A percentile compares a stretch with the other conserved stretches of the same genome.
phyloP scores from a whole-genome alignment of 495 filamentous ascomycete species.

The Haplographium delicatum region DNA sequence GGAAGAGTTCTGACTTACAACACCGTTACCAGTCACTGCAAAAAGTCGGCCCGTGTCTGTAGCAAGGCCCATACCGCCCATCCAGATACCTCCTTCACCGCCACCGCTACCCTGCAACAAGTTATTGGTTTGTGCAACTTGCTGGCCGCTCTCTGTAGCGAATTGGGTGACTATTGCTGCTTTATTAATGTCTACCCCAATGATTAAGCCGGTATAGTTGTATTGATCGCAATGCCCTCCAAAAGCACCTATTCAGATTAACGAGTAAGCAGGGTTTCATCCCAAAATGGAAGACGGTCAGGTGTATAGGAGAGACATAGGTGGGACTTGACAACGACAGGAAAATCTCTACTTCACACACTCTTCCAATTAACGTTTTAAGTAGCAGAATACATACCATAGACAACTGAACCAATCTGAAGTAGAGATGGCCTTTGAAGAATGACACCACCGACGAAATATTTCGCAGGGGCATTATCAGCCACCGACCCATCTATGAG shows the following conservation, averaged over 20 bases:
- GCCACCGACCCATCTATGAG: slow-evolving; percentile 34
- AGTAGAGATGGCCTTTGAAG: slow-evolving; percentile 36
- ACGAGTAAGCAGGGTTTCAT: no score
- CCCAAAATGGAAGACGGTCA: no score
- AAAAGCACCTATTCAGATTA: no score
- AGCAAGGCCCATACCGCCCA: slow-evolving; percentile 38
- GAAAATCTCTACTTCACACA: no score
- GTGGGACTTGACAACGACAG: no score
- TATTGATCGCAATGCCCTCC: slow-evolving; percentile 41
- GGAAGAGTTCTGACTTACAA: no score
- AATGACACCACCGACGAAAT: slow-evolving; percentile 38
- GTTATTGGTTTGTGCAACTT: slow-evolving; percentile 23
- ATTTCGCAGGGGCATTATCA: slow-evolving; percentile 29
- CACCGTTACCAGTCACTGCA: slow-evolving; percentile 32
- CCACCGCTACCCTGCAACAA: slow-evolving; percentile 26
- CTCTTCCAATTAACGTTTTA: no score
- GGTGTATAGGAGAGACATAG: no score
- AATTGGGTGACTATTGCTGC: slow-evolving; percentile 21
- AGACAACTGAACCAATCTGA: slow-evolving; percentile 28
- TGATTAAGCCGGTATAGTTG: slow-evolving; percentile 39
- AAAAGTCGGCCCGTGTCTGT: slow-evolving; percentile 37
- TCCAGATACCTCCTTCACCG: slow-evolving; percentile 40
- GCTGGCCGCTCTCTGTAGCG: slow-evolving; percentile 32
- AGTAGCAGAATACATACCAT: no score
- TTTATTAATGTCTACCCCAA: slow-evolving; percentile 14